phyloP scores from a whole-genome alignment of 768 basidiomycete genomes.

The Kwoniella newhampshirensis region DNA sequence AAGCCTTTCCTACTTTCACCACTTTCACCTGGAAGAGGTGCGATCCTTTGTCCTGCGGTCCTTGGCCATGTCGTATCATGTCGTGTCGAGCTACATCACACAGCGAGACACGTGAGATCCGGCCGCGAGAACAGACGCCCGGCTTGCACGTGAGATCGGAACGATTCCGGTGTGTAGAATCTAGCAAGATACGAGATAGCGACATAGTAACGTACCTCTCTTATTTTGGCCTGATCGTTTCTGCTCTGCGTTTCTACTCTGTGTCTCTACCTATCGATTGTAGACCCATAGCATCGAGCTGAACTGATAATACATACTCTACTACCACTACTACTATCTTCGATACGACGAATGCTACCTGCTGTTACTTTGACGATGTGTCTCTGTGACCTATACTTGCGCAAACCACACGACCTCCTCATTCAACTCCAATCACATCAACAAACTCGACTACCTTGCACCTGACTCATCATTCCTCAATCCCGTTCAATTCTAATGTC shows the following conservation, averaged over 20 bases:
- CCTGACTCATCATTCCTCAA: constrained; percentile 1
- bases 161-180: no score
- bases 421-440: neutral
- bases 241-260: neutral
- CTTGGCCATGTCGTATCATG: no score
- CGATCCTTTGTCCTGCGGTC: no score
- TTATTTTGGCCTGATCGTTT: constrained; percentile 22
- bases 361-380: neutral
- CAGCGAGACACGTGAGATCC: no score
- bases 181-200: constrained; percentile 57
- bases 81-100: no score
- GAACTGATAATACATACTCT: constrained; percentile 11
- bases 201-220: constrained; percentile 70
- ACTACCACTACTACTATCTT: neutral
- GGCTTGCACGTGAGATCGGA: no score
- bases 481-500: neutral
- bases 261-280: neutral
- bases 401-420: neutral
- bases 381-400: neutral
- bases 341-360: constrained; percentile 11
- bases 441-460: neutral
- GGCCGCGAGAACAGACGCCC: no score
- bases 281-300: constrained; percentile 10
- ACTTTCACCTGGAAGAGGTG: no score
- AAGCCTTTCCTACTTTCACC: no score